Percentiles rank a stretch among this genome's conserved stretches.
Evolutionary conservation across 140 eudicot genomes (phyloP).

Genomic region (Bidens hawaiensis): DNA sequence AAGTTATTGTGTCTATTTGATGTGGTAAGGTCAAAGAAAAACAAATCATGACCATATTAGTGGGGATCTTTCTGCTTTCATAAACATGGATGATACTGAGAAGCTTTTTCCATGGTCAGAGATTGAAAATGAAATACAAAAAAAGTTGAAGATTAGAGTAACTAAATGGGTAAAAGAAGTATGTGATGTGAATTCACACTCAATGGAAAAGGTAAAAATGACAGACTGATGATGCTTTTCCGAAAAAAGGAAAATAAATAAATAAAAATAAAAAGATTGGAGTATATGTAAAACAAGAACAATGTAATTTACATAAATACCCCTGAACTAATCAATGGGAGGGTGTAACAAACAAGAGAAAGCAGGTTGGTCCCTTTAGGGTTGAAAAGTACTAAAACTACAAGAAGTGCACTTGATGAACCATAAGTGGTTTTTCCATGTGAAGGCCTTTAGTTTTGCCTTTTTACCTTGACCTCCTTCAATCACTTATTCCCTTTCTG

Average conservation of each 20-base stretch:
- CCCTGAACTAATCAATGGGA: constrained; percentile 10
- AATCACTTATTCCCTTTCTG: constrained; percentile 33
- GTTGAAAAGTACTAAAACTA: constrained; percentile 8
- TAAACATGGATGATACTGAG: not conserved
- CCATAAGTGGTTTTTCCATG: constrained; percentile 55
- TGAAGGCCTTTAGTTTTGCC: constrained; percentile 35
- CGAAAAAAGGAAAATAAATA: not conserved
- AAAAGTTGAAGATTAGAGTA: not conserved
- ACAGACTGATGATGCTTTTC: constrained; percentile 5
- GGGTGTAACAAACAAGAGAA: constrained; percentile 28
- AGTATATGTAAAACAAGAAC: constrained; percentile 13
- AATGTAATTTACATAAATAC: constrained; percentile 3
- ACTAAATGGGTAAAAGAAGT: not conserved
- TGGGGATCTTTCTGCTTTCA: constrained; percentile 9
- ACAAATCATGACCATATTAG: not conserved
- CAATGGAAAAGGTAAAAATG: not conserved
- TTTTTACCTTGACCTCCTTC: constrained; percentile 27
- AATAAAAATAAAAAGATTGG: not conserved
- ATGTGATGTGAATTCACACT: constrained; percentile 5
- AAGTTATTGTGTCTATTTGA: not conserved
- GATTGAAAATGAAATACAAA: constrained; percentile 14
- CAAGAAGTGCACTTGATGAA: constrained; percentile 46
- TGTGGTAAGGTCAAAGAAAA: not conserved
- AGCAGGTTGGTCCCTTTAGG: constrained; percentile 19
- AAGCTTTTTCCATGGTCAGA: constrained; percentile 9